Percentiles rank a stretch among this genome's conserved stretches.
phyloP scores from a whole-genome alignment of 2,329 filamentous ascomycete genomes.

The Botrytis tulipae region DNA sequence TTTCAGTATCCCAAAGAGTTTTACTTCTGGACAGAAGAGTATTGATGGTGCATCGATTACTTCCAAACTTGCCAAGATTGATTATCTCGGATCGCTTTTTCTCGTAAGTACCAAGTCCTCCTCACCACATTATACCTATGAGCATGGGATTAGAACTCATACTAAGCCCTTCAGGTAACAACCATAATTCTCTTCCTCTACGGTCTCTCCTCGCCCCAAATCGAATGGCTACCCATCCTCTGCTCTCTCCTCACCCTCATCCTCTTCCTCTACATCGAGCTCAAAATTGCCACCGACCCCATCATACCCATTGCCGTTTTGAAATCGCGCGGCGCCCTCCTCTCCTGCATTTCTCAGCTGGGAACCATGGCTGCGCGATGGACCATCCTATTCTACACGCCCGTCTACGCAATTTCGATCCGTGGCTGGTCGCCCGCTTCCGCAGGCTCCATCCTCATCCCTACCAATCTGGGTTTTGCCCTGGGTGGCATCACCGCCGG shows the following conservation, averaged over 20 bases:
- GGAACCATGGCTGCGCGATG: constrained; percentile 80
- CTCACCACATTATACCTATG: neutral
- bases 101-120: constrained; percentile 48
- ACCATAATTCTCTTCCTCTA: constrained; percentile 72
- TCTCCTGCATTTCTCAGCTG: constrained; percentile 72
- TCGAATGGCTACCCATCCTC: constrained; percentile 59
- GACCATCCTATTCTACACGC: constrained; percentile 77
- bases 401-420: constrained; percentile 76
- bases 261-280: constrained; percentile 62
- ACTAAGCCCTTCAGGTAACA: constrained; percentile 48
- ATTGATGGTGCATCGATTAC: constrained; percentile 41
- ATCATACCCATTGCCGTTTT: constrained; percentile 73
- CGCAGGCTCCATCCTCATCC: constrained; percentile 74
- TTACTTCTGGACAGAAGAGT: constrained; percentile 39
- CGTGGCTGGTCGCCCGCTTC: constrained; percentile 66
- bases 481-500: constrained; percentile 71
- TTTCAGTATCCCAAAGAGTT: constrained; percentile 59
- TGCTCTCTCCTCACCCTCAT: constrained; percentile 53
- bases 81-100: constrained; percentile 71
- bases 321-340: constrained; percentile 64
- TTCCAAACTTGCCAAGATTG: constrained; percentile 62
- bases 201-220: constrained; percentile 61
- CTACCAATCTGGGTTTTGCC: constrained; percentile 79
- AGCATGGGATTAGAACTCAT: neutral
- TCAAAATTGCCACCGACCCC: constrained; percentile 62